Evolutionary conservation across 192 early-diverging fungal genomes (phyloP).

Genomic region (Coemansia sp.): DNA sequence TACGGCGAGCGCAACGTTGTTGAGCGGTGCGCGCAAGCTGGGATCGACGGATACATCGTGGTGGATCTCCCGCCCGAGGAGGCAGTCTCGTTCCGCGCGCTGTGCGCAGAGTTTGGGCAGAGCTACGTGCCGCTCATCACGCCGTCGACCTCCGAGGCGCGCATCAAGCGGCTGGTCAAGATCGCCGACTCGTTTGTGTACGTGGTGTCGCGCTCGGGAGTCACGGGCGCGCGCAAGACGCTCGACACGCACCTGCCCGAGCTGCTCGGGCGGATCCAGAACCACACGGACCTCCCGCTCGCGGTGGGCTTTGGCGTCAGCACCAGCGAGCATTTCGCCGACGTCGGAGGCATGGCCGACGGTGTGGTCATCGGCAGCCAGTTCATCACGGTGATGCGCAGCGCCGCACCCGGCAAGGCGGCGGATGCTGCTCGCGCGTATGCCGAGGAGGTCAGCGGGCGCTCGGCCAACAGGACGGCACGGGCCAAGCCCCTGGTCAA

Average conservation of each 20-base stretch:
- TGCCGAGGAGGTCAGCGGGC: constrained; percentile 60
- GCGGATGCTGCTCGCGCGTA: constrained; percentile 57
- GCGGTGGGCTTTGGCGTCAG: constrained; percentile 98
- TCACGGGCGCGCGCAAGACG: constrained; percentile 80
- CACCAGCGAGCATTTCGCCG: constrained; percentile 83
- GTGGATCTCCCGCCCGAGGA: constrained; percentile 99
- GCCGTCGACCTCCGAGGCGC: constrained; percentile 86
- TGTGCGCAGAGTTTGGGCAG: constrained; percentile 74
- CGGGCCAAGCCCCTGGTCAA: constrained; percentile 31
- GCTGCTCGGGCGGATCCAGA: constrained; percentile 77
- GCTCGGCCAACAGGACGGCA: constrained; percentile 19
- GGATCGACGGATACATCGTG: constrained; percentile 95
- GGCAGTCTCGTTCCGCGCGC: constrained; percentile 79
- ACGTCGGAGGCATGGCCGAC: constrained; percentile 86
- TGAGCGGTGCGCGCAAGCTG: constrained; percentile 78
- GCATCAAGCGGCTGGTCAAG: constrained; percentile 76
- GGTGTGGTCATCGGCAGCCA: constrained; percentile 96
- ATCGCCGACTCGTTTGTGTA: constrained; percentile 96
- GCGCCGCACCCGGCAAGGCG: constrained; percentile 51
- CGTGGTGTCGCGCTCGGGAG: constrained; percentile 91
- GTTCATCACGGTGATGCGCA: constrained; percentile 82
- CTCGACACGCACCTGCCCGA: constrained; percentile 72
- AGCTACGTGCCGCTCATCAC: constrained; percentile 92
- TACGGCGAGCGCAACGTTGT: constrained; percentile 93
- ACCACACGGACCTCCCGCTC: constrained; percentile 79